Conservation (phyloP, 1,139 yeast species). For the Magnusiomyces suaveolens region DNA sequence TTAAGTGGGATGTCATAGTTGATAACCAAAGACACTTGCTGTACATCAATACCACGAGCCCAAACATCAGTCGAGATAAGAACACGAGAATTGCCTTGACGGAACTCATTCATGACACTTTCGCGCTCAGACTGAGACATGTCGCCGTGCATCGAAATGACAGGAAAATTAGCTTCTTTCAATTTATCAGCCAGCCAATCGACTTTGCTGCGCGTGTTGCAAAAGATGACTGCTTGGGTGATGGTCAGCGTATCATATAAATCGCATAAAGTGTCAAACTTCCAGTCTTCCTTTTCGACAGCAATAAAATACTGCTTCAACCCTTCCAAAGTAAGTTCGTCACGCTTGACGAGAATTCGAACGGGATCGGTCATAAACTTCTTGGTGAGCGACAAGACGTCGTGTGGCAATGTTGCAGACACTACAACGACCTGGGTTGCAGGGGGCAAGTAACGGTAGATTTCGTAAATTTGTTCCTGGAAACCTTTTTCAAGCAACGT, state of each 20-base stretch:
- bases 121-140: conserved; percentile 96
- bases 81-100: conserved; percentile 96
- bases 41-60: conserved; percentile 99
- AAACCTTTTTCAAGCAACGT: conserved; percentile 96
- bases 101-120: conserved; percentile 95
- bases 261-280: conserved; percentile 93
- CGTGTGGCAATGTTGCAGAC: conserved; percentile 97
- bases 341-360: conserved; percentile 94
- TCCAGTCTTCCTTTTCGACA: conserved; percentile 87
- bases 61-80: conserved; percentile 93
- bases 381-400: conserved; percentile 91
- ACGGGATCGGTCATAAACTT: conserved; percentile 97
- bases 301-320: conserved; percentile 92
- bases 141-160: conserved; percentile 95
- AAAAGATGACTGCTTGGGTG: conserved; percentile 98
- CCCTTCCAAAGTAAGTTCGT: conserved; percentile 97
- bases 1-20: conserved; percentile 96
- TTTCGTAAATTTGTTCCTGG: conserved; percentile 95
- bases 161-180: conserved; percentile 83
- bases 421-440: conserved; percentile 93
- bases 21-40: conserved; percentile 95
- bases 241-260: conserved; percentile 95
- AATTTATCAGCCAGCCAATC: conserved; percentile 85
- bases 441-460: conserved; percentile 87
- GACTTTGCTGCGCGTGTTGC: conserved; percentile 97